Percentiles rank a stretch among this genome's conserved stretches.
phyloP scores from a whole-genome alignment of 2,329 filamentous ascomycete genomes.

The Dendryphion nanum region DNA sequence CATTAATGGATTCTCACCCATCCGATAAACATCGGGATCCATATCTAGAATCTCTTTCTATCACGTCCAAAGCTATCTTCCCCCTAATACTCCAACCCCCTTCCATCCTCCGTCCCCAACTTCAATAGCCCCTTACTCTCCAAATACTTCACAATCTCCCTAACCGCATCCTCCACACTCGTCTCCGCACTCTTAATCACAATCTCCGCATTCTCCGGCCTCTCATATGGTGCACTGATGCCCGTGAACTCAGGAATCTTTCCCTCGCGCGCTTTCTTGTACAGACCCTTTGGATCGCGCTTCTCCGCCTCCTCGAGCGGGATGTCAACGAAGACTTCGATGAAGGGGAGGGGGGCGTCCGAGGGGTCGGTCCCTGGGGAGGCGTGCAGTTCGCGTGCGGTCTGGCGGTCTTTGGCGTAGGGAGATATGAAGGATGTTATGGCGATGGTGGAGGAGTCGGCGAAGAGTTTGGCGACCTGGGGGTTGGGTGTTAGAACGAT shows the following conservation, averaged over 20 bases:
- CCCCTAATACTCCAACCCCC: constrained; percentile 15
- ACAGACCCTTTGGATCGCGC: constrained; percentile 94
- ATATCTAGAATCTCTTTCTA: no score
- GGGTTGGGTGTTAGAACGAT: no score
- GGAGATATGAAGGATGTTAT: constrained; percentile 97
- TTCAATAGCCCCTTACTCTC: constrained; percentile 65
- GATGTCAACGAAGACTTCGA: constrained; percentile 93
- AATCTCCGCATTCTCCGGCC: constrained; percentile 80
- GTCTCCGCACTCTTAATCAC: constrained; percentile 79
- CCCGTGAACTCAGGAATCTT: constrained; percentile 98
- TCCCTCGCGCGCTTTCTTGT: constrained; percentile 92
- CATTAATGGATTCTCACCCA: no score
- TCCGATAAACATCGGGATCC: no score
- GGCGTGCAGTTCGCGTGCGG: constrained; percentile 78
- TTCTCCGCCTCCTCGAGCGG: constrained; percentile 89
- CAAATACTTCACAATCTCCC: constrained; percentile 78
- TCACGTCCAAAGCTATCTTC: no score
- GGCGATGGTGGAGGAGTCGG: constrained; percentile 81
- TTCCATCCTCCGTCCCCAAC: constrained; percentile 16
- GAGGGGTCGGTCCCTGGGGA: constrained; percentile 51
- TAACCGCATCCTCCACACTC: constrained; percentile 84
- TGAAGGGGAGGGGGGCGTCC: constrained; percentile 73
- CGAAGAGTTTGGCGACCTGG: constrained; percentile 90
- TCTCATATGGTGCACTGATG: constrained; percentile 93
- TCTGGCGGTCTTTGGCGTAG: constrained; percentile 80